Evolutionary conservation across 805 yeast genomes (phyloP).

Genomic region (Starmera dryadoides): DNA sequence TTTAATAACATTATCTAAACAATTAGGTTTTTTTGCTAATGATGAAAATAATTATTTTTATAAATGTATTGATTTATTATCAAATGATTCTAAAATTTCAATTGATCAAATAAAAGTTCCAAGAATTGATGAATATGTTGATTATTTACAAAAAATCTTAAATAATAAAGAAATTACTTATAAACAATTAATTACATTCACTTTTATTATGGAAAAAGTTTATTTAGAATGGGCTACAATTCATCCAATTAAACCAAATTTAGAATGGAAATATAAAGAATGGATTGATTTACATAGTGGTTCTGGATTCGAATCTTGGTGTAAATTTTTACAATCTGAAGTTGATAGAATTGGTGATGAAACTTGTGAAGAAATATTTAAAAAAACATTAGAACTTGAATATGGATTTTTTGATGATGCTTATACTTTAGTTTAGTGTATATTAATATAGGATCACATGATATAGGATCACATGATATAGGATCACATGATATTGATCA

Average conservation of each 20-base stretch:
- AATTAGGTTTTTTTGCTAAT: conserved; percentile 41
- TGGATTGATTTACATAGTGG: conserved; percentile 51
- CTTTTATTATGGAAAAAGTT: conserved; percentile 42
- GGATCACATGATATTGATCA: no score
- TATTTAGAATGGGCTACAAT: conserved; percentile 47
- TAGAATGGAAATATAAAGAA: conserved; percentile 39
- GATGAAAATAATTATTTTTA: conserved; percentile 43
- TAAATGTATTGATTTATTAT: conserved; percentile 23
- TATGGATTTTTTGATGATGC: conserved; percentile 34
- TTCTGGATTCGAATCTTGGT: conserved; percentile 38
- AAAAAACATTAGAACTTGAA: conserved; percentile 31
- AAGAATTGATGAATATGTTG: conserved; percentile 31
- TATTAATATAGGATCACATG: no score
- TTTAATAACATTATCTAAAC: conserved; percentile 36
- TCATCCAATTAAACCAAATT: conserved; percentile 14
- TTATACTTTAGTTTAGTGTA: background rate
- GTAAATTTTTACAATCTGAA: conserved; percentile 35
- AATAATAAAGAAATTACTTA: conserved; percentile 24
- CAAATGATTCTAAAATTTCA: conserved; percentile 14
- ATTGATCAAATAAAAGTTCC: conserved; percentile 17
- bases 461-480: no score
- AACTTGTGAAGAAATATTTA: conserved; percentile 24
- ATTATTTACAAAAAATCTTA: conserved; percentile 25
- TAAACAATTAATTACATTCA: conserved; percentile 33
- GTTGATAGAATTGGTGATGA: conserved; percentile 29